A percentile compares a stretch with the other conserved stretches of the same genome.
phyloP scores from a whole-genome alignment of 1,139 yeast genomes.

The Pichia kudriavzevii region DNA sequence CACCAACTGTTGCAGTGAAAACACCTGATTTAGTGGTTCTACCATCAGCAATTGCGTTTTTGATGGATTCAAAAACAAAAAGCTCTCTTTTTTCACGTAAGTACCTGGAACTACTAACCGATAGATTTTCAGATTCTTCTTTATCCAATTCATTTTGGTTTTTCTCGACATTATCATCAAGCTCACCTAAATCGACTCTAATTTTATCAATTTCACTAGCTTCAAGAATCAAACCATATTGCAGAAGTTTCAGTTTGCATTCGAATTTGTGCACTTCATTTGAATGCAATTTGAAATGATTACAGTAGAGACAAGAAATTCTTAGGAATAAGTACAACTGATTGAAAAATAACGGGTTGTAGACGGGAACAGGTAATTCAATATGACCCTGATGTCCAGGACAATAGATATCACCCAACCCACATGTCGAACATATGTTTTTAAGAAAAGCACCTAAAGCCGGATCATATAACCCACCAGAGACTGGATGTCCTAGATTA shows the following conservation, averaged over 20 bases:
- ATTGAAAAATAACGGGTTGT: constrained; percentile 88
- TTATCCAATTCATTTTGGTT: constrained; percentile 24
- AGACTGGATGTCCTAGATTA: constrained; percentile 90
- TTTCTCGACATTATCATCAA: constrained; percentile 2
- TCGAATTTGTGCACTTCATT: constrained; percentile 67
- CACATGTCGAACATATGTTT: constrained; percentile 92
- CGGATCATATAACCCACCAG: constrained; percentile 89
- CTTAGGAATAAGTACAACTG: constrained; percentile 82
- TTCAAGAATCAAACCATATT: constrained; percentile 82
- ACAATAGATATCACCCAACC: constrained; percentile 87
- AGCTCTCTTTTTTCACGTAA: constrained; percentile 50
- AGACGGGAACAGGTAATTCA: constrained; percentile 90
- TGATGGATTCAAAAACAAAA: constrained; percentile 64
- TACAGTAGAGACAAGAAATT: constrained; percentile 85
- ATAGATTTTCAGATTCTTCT: constrained; percentile 16
- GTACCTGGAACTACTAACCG: constrained; percentile 7
- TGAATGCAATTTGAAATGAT: constrained; percentile 63
- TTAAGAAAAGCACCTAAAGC: constrained; percentile 89
- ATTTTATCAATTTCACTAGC: constrained; percentile 64
- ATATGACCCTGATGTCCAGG: constrained; percentile 99
- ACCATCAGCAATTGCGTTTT: constrained; percentile 73
- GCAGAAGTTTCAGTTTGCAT: constrained; percentile 75
- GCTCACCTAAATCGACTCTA: constrained; percentile 32
- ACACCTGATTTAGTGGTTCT: constrained; percentile 60
- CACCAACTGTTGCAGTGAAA: constrained; percentile 75